Percentiles rank a stretch among this genome's conserved stretches.
Conservation (phyloP, 2,329 filamentous ascomycete genomes). For the Aspergillus pseudonomiae region DNA sequence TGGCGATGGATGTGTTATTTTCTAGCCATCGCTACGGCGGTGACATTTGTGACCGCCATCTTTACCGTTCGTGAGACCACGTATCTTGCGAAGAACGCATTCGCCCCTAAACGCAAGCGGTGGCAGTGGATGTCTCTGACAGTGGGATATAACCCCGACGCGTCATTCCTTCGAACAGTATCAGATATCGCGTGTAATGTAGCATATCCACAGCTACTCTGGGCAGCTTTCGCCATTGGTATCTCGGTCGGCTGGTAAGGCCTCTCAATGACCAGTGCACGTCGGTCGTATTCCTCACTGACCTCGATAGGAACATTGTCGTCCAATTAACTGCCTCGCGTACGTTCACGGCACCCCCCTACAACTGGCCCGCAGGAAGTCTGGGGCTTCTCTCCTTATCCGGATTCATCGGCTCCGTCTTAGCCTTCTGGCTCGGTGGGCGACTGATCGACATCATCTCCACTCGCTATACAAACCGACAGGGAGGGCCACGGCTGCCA, state of each 20-base stretch:
- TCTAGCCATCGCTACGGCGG: slow-evolving; percentile 26
- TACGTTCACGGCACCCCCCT: slow-evolving; percentile 30
- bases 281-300: background rate
- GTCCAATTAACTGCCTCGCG: slow-evolving; percentile 31
- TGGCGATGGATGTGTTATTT: slow-evolving; percentile 35
- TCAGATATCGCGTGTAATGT: slow-evolving; percentile 27
- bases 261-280: background rate
- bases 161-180: slow-evolving; percentile 27
- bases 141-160: slow-evolving; percentile 24
- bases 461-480: slow-evolving; percentile 26
- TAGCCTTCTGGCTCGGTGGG: slow-evolving; percentile 33
- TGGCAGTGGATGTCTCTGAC: slow-evolving; percentile 28
- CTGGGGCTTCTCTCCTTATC: slow-evolving; percentile 30
- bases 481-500: slow-evolving; percentile 25
- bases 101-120: slow-evolving; percentile 10
- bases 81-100: slow-evolving; percentile 13
- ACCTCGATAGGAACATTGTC: slow-evolving; percentile 30
- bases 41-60: slow-evolving; percentile 19
- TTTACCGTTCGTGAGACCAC: slow-evolving; percentile 30
- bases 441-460: slow-evolving; percentile 33
- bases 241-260: slow-evolving; percentile 31
- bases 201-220: slow-evolving; percentile 30
- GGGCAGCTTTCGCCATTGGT: slow-evolving; percentile 31
- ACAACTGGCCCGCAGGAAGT: slow-evolving; percentile 28
- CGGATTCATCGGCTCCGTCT: slow-evolving; percentile 28